Evolutionary conservation across 805 yeast species (phyloP).

Genomic region (Trichomonascus vanleenenianus): DNA sequence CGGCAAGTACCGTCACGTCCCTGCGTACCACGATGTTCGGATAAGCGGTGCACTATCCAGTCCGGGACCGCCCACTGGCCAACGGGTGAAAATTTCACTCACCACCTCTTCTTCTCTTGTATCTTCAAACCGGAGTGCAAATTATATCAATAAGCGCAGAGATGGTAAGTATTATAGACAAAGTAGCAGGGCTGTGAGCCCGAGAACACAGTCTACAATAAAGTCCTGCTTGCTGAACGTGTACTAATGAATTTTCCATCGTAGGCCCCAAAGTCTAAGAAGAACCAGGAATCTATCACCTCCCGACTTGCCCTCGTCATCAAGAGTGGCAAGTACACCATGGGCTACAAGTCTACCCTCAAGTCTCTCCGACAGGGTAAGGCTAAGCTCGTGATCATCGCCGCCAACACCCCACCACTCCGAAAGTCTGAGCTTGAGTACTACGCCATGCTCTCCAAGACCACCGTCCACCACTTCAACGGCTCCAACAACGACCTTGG

Average conservation of each 20-base stretch:
- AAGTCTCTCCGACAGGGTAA: slow-evolving; percentile 98
- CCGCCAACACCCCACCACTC: slow-evolving; percentile 99
- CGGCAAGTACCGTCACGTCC: not conserved
- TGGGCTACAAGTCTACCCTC: slow-evolving; percentile 98
- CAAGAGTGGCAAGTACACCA: slow-evolving; percentile 99
- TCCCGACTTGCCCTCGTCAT: slow-evolving; percentile 95
- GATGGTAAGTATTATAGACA: slow-evolving; percentile 76
- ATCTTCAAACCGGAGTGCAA: slow-evolving; percentile 80
- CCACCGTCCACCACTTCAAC: slow-evolving; percentile 95
- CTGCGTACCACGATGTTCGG: no score
- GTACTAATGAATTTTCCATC: not conserved
- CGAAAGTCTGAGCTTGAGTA: slow-evolving; percentile 99
- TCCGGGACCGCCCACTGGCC: not conserved
- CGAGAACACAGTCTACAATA: not conserved
- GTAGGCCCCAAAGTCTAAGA: slow-evolving; percentile 93
- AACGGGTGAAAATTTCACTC: not conserved
- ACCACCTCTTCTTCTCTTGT: slow-evolving; percentile 2
- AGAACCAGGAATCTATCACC: slow-evolving; percentile 89
- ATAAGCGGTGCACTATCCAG: no score
- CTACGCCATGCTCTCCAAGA: slow-evolving; percentile 99
- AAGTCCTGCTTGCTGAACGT: no score
- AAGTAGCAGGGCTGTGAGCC: not conserved
- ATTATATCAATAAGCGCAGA: slow-evolving; percentile 61
- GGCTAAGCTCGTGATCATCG: slow-evolving; percentile 96
- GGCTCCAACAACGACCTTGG: slow-evolving; percentile 99